Base-by-base conservation (phyloP, 2,329 filamentous ascomycete genomes). In the Venturia oleaginea region DNA sequence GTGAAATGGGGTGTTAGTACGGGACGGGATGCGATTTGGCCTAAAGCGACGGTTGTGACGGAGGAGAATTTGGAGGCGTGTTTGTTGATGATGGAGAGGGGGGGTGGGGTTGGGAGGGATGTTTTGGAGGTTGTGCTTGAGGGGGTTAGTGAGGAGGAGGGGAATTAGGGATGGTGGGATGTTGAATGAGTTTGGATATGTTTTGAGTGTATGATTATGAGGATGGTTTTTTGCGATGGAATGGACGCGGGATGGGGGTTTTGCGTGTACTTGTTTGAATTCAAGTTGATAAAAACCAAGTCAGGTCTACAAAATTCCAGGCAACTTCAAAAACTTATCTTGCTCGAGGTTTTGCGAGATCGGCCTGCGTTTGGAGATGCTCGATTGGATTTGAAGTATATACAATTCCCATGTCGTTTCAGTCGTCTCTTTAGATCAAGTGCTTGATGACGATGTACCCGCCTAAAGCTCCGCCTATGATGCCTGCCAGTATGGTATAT, bases 401-500 rank as follows among this genome's bases (percentile, higher is more conserved):
- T 37, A 43, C 4, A 17, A 6, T 17, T 43, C 42, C 42, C 43
- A 48, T 19, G 24, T 30, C 27, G 6, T 4, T 32, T 34, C 27
- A 57, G 15, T 10, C 30, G 13, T 57, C 30, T 34, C 19, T 22
- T 60, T 37, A 62, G 17, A 51, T n/a, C 38, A 46, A 27, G 4
- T 38, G 5, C 42, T 38, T 46, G 15, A 64, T 15, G 8, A 64
- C 32, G 19, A 61, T 30, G 15, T 48, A 64, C 13, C 46, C 40
- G 22, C 51, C 54, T 7, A 64, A 24, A n/a, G 61, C 61, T n/a
- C 71, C 73, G 48, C 69, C 42, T 22, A 74, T 63, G 24, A 66
- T 32, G 8, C 71, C 72, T n/a, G 75, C 59, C 43, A 77, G 64
- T 38, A 79, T 69, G 13, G 73, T 72, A 63, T 77, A 74, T 34